Percentiles rank a stretch among this genome's conserved stretches.
Evolutionary conservation across 805 yeast genomes (phyloP).

Genomic region (Danielia oregonensis): DNA sequence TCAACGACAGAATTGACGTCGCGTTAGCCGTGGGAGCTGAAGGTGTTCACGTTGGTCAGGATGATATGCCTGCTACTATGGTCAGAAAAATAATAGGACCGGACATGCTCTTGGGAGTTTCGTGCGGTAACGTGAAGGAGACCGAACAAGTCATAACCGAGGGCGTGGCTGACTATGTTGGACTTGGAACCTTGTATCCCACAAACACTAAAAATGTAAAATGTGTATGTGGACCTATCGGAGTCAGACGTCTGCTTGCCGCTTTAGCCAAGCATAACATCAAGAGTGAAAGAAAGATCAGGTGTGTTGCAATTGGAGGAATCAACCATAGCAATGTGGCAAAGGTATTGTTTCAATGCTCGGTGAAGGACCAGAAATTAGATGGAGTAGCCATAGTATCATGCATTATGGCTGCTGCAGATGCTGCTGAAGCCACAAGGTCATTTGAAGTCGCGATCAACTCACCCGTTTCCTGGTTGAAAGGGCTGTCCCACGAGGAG

Average conservation of each 20-base stretch:
- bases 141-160: constrained; percentile 46
- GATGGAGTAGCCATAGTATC: constrained; percentile 93
- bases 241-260: constrained; percentile 52
- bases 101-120: constrained; percentile 74
- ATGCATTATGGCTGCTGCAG: constrained; percentile 64
- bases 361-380: constrained; percentile 42
- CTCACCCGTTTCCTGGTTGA: constrained; percentile 16
- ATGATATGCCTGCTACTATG: constrained; percentile 64
- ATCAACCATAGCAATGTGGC: constrained; percentile 60
- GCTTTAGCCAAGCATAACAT: constrained; percentile 33
- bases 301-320: constrained; percentile 81
- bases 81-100: constrained; percentile 69
- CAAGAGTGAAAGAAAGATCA: constrained; percentile 32
- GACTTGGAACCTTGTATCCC: constrained; percentile 74
- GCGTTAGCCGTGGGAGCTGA: constrained; percentile 88
- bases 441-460: constrained; percentile 28
- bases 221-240: constrained; percentile 57
- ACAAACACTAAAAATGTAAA: constrained; percentile 62
- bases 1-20: constrained; percentile 84
- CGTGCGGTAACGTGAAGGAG: constrained; percentile 61
- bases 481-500: neutral
- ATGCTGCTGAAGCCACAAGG: constrained; percentile 51
- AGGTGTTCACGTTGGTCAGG: constrained; percentile 92
- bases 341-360: constrained; percentile 50
- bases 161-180: constrained; percentile 70